Base-by-base conservation (phyloP, 495 filamentous ascomycete genomes). In the Podospora pseudopauciseta region DNA sequence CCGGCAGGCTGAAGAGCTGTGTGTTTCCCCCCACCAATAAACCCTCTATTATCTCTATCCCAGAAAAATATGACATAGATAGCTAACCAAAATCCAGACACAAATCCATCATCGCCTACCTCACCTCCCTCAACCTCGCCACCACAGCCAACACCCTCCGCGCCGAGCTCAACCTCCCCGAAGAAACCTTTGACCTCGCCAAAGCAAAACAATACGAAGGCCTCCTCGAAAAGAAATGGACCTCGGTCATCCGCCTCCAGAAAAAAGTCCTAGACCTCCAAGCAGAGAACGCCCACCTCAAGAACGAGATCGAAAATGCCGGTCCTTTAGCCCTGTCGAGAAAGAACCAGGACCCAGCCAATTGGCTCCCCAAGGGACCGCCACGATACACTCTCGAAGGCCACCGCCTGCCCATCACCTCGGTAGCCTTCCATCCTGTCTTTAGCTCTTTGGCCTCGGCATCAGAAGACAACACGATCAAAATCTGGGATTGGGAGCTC, bases 251-350 rank as follows among this genome's bases (percentile, higher is more conserved):
- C 68, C 85, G 92, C 57, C 78, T 96, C 74, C 92, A 96, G 79
- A 94, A 91, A 79, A 96, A 92, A 92, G 93, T 97, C 72, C 91
- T 96, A 87, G 93, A 97, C 64, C 86, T 97, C 20, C 94, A 97
- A 80, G 82, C 88, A 54, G 86, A 86, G 72, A 87, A 88, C 70
- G 69, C 82, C 20, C 79, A 81, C 27, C 82, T 97, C n/a, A 93
- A 96, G 78, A 80, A 84, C 49, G 94, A 97, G 77, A 78, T 97
- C 60, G 92, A 96, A 27, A 93, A 94, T n/a, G 91, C 92, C 1
- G 89, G 90, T 2, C 90, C 90, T 20, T 32, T 68, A 39, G 68
- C 66, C 3, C 83, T 85, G 63, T 82, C 16, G 26, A 62, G 30
- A 27, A 62, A 86, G 68, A 95, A 92, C 72, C 86, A 92, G 77